These are phyloP conservation scores for Gnetum montanum DNA, from an alignment of 75 land plant species.

Conservation along the genomic window DNA sequence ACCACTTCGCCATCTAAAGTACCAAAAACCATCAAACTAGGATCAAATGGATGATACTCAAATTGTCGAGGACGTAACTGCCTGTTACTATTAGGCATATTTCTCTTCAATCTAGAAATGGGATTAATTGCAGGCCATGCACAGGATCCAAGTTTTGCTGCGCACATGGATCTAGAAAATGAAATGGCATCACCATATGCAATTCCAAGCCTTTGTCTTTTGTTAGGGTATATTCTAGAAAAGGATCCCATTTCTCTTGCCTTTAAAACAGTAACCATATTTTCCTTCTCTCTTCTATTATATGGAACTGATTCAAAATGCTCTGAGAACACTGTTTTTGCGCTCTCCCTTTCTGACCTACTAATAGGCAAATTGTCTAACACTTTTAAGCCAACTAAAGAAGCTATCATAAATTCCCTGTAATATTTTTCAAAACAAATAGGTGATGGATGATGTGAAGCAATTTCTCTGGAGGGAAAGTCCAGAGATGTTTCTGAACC, in stretches of 20 bases:
- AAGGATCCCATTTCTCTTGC: conserved; percentile 38
- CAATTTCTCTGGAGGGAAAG: conserved; percentile 10
- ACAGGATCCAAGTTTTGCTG: conserved; percentile 61
- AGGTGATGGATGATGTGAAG: conserved; percentile 44
- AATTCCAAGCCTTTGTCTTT: conserved; percentile 11
- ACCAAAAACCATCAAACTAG: conserved; percentile 71
- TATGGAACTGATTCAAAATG: conserved; percentile 61
- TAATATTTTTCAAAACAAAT: conserved; percentile 76
- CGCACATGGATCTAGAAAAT: conserved; percentile 55
- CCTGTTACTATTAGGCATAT: conserved; percentile 11
- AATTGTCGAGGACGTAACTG: conserved; percentile 75
- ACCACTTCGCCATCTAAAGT: conserved; percentile 73
- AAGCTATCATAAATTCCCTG: conserved; percentile 58
- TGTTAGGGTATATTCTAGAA: conserved; percentile 4
- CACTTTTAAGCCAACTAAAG: conserved; percentile 42
- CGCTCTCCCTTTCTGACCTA: conserved; percentile 46
- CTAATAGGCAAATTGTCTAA: conserved; percentile 60
- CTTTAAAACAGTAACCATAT: conserved; percentile 39
- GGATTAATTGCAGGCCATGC: conserved; percentile 49
- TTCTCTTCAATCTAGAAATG: conserved; percentile 28
- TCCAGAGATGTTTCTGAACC: neutral
- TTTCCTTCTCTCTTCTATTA: conserved; percentile 42
- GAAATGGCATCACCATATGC: conserved; percentile 25
- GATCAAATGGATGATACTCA: conserved; percentile 71
- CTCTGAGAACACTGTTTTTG: conserved; percentile 25